A percentile compares a stretch with the other conserved stretches of the same genome.
phyloP scores from a whole-genome alignment of 2,329 filamentous ascomycete genomes.

The Cytospora piceae region DNA sequence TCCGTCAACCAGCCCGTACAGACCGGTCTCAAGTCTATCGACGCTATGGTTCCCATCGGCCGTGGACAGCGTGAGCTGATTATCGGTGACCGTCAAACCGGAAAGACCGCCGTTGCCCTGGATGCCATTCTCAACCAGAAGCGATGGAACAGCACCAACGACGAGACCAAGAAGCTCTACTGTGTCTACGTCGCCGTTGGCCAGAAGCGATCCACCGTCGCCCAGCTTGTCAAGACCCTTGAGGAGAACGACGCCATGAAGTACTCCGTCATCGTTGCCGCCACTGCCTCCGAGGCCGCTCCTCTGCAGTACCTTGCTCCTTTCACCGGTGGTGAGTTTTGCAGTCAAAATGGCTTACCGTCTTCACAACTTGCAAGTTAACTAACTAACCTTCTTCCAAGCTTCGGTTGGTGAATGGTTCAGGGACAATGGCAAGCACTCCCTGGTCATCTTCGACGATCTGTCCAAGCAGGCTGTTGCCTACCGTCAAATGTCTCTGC shows the following conservation, averaged over 20 bases:
- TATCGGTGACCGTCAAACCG: conserved; percentile 99
- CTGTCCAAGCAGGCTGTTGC: conserved; percentile 97
- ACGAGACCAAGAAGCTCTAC: conserved; percentile 99
- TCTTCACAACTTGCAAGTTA: conserved; percentile 4
- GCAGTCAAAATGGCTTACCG: conserved; percentile 11
- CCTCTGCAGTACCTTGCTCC: conserved; percentile 93
- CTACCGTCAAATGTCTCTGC: conserved; percentile 98
- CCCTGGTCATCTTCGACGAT: conserved; percentile 92
- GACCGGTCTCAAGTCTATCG: conserved; percentile 98
- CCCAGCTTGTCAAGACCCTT: conserved; percentile 98
- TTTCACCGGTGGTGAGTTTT: conserved; percentile 74
- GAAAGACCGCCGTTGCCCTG: conserved; percentile 98
- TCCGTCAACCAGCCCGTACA: conserved; percentile 99
- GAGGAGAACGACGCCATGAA: conserved; percentile 99
- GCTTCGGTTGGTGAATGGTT: conserved; percentile 71
- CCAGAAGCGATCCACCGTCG: conserved; percentile 99
- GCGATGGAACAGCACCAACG: conserved; percentile 86
- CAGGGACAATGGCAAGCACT: conserved; percentile 83
- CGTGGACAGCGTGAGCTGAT: conserved; percentile 99
- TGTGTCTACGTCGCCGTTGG: conserved; percentile 98
- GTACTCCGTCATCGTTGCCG: conserved; percentile 91
- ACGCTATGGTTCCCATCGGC: conserved; percentile 99
- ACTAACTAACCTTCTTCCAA: conserved; percentile 5
- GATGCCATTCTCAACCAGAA: conserved; percentile 99
- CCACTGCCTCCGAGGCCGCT: conserved; percentile 95